A percentile compares a stretch with the other conserved stretches of the same genome.
Evolutionary conservation across 176 grass and related monocot species (phyloP).

Genomic region (Triticum urartu): DNA sequence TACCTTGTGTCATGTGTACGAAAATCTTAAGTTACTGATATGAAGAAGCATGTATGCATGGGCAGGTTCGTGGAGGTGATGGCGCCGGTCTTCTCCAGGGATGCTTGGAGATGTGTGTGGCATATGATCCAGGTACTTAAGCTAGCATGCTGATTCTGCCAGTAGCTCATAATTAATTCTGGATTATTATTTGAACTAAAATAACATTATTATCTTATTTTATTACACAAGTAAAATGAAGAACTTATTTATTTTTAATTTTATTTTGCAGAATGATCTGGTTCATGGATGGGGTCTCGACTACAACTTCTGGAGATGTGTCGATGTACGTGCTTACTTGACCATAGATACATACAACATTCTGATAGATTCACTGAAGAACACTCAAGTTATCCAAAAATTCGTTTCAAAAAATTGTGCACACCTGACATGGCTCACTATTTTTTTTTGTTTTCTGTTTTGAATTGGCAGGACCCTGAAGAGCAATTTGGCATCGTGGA

Average conservation of each 20-base stretch:
- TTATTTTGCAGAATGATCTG: constrained; percentile 7
- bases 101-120: constrained; percentile 46
- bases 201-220: too few relatives aligned
- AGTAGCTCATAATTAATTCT: too few relatives aligned
- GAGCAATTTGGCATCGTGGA: not conserved
- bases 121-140: constrained; percentile 39
- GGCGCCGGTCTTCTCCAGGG: constrained; percentile 35
- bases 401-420: not conserved
- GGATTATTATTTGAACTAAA: too few relatives aligned
- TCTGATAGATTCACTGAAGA: too few relatives aligned
- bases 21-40: too few relatives aligned
- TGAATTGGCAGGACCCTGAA: not conserved
- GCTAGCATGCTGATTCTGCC: too few relatives aligned
- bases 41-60: not conserved
- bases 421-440: not conserved
- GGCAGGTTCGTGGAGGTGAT: constrained; percentile 42
- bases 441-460: not conserved
- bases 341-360: not conserved
- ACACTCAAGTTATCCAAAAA: not conserved
- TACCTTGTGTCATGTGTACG: too few relatives aligned
- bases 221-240: too few relatives aligned
- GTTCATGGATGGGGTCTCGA: constrained; percentile 36
- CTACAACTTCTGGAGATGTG: constrained; percentile 43
- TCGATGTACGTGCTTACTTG: constrained; percentile 11
- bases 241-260: too few relatives aligned